A percentile compares a stretch with the other conserved stretches of the same genome.
Evolutionary conservation across 1,284 basidiomycete species (phyloP).

Genomic region (Cryptococcus sp.): DNA sequence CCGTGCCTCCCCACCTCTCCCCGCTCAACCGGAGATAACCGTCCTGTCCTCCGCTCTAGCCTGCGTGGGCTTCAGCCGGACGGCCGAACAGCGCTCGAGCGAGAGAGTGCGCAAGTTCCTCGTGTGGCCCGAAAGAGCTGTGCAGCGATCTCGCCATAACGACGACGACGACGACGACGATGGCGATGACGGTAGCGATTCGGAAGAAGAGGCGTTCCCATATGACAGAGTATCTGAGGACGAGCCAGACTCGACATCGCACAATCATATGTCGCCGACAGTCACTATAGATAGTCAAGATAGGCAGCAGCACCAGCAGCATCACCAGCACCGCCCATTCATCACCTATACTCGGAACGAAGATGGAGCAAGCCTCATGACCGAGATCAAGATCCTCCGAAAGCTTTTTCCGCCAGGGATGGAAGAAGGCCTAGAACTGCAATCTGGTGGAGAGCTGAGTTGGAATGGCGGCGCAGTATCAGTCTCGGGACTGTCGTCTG

Average conservation of each 20-base stretch:
- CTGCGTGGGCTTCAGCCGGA: constrained; percentile 37
- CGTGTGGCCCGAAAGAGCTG: constrained; percentile 40
- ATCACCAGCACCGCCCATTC: constrained; percentile 33
- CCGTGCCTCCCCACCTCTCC: constrained; percentile 9
- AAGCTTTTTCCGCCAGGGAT: constrained; percentile 28
- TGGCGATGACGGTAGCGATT: constrained; percentile 3
- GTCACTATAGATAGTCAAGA: background rate
- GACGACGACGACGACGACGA: background rate
- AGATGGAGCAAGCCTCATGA: constrained; percentile 43
- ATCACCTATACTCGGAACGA: constrained; percentile 46
- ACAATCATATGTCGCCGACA: background rate
- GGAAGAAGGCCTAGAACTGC: constrained; percentile 22
- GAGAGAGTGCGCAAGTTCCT: constrained; percentile 39
- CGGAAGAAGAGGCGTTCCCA: background rate
- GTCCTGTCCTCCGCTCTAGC: constrained; percentile 39
- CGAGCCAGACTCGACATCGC: background rate
- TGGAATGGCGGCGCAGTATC: constrained; percentile 12
- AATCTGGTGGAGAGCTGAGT: constrained; percentile 36
- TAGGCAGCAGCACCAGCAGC: background rate
- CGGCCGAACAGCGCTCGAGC: constrained; percentile 22
- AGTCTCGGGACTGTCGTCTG: constrained; percentile 14
- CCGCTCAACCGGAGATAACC: constrained; percentile 35
- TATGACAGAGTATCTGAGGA: background rate
- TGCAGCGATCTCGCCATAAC: background rate
- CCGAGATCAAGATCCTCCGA: constrained; percentile 40